Evolutionary conservation across 2,329 filamentous ascomycete genomes (phyloP).

Genomic region (Ceratocystiopsis minuta): DNA sequence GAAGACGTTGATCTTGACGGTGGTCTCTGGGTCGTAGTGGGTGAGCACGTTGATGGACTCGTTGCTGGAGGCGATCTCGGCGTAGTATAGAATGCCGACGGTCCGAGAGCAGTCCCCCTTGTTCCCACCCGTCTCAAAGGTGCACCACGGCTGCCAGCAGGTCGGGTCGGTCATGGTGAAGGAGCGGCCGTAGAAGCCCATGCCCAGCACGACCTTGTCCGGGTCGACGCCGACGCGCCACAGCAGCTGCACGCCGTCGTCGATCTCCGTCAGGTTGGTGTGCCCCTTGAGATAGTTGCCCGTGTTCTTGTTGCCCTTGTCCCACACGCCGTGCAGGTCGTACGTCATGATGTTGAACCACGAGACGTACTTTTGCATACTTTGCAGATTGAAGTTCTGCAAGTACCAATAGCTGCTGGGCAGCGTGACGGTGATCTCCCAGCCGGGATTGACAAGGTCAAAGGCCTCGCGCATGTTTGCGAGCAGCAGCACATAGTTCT

Average conservation of each 20-base stretch:
- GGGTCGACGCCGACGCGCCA: constrained; percentile 27
- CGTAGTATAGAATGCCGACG: constrained; percentile 10
- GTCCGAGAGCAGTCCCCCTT: constrained; percentile 10
- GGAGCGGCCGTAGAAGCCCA: constrained; percentile 21
- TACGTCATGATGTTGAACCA: constrained; percentile 14
- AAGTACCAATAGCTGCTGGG: constrained; percentile 8
- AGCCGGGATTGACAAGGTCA: background rate
- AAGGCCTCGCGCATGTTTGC: background rate
- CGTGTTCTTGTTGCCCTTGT: constrained; percentile 9
- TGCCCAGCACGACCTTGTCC: constrained; percentile 23
- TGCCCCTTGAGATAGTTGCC: constrained; percentile 20
- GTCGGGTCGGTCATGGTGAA: constrained; percentile 9
- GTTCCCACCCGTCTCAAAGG: constrained; percentile 9
- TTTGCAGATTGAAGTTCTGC: constrained; percentile 11
- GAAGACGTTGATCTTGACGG: constrained; percentile 14
- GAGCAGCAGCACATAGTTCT: constrained; percentile 3
- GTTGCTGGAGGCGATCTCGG: constrained; percentile 13
- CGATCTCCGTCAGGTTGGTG: constrained; percentile 29
- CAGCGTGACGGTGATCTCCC: background rate
- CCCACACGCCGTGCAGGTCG: constrained; percentile 24
- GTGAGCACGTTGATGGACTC: constrained; percentile 1
- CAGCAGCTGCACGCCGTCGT: constrained; percentile 22
- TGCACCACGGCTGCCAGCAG: constrained; percentile 13
- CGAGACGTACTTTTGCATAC: constrained; percentile 3
- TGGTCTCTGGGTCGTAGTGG: constrained; percentile 10